A percentile compares a stretch with the other conserved stretches of the same genome.
These are phyloP conservation scores for Stylonectria norvegica DNA, from an alignment of 2,329 filamentous ascomycete species.

Conservation along the genomic window DNA sequence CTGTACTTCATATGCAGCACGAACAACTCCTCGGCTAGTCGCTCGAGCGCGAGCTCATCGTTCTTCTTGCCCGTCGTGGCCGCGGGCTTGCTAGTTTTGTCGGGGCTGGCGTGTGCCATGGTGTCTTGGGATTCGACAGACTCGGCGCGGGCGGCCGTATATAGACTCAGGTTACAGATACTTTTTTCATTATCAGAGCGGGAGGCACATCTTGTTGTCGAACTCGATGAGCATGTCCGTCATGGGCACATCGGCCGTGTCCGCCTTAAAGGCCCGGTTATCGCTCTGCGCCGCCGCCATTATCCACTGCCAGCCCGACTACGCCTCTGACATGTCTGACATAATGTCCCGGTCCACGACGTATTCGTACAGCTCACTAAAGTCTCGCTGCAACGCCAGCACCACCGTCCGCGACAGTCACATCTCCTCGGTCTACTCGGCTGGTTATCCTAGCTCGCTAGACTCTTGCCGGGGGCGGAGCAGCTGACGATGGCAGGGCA, in stretches of 20 bases:
- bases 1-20: constrained; percentile 56
- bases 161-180: too few relatives aligned
- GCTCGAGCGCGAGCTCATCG: constrained; percentile 41
- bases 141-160: too few relatives aligned
- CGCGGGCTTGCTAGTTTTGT: constrained; percentile 29
- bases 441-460: too few relatives aligned
- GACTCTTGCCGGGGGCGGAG: too few relatives aligned
- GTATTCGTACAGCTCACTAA: constrained; percentile 67
- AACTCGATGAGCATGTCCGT: constrained; percentile 65
- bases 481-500: too few relatives aligned
- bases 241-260: constrained; percentile 55
- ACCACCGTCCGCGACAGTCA: constrained; percentile 62
- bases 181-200: too few relatives aligned
- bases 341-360: constrained; percentile 63
- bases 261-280: constrained; percentile 46
- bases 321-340: constrained; percentile 62
- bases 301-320: constrained; percentile 62
- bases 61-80: constrained; percentile 32
- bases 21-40: constrained; percentile 56
- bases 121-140: too few relatives aligned
- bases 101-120: too few relatives aligned
- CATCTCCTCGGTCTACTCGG: constrained; percentile 41
- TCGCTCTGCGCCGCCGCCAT: constrained; percentile 51
- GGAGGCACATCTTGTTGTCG: constrained; percentile 60
- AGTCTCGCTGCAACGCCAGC: constrained; percentile 59